These are phyloP conservation scores for Fragosphaeria purpurea DNA, from an alignment of 2,329 filamentous ascomycete species.

Conservation along the genomic window DNA sequence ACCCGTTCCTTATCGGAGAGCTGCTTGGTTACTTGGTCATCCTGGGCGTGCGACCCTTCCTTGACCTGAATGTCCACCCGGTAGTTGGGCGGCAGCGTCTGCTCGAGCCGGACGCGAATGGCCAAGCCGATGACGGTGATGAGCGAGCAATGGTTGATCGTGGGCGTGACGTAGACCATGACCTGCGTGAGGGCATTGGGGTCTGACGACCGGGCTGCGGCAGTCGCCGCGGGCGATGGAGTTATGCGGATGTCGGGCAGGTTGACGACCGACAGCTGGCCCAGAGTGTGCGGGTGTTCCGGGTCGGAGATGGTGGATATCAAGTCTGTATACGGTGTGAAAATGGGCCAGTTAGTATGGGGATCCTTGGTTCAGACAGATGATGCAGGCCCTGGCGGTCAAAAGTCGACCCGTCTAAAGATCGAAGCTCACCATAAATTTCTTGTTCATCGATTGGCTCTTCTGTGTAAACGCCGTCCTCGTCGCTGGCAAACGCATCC, in stretches of 20 bases:
- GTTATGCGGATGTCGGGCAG: slow-evolving; percentile 83
- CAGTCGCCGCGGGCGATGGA: slow-evolving; percentile 47
- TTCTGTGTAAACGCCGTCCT: slow-evolving; percentile 49
- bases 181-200: slow-evolving; percentile 58
- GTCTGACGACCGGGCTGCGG: slow-evolving; percentile 25
- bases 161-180: slow-evolving; percentile 84
- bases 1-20: slow-evolving; percentile 93
- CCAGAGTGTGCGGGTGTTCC: slow-evolving; percentile 89
- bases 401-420: too few species aligned
- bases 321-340: slow-evolving; percentile 50
- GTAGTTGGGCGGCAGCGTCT: slow-evolving; percentile 83
- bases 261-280: slow-evolving; percentile 88
- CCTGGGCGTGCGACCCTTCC: slow-evolving; percentile 89
- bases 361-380: too few species aligned
- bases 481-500: slow-evolving; percentile 19
- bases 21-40: slow-evolving; percentile 95
- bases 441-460: slow-evolving; percentile 96
- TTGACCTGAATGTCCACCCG: slow-evolving; percentile 90
- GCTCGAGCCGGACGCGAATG: slow-evolving; percentile 82
- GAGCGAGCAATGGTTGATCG: slow-evolving; percentile 91
- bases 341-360: too few species aligned
- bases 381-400: too few species aligned
- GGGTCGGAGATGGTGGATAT: slow-evolving; percentile 93
- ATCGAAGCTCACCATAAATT: slow-evolving; percentile 62
- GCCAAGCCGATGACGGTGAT: slow-evolving; percentile 94